phyloP scores from a whole-genome alignment of 345 rosid genomes.

The Xanthoceras sorbifolium region DNA sequence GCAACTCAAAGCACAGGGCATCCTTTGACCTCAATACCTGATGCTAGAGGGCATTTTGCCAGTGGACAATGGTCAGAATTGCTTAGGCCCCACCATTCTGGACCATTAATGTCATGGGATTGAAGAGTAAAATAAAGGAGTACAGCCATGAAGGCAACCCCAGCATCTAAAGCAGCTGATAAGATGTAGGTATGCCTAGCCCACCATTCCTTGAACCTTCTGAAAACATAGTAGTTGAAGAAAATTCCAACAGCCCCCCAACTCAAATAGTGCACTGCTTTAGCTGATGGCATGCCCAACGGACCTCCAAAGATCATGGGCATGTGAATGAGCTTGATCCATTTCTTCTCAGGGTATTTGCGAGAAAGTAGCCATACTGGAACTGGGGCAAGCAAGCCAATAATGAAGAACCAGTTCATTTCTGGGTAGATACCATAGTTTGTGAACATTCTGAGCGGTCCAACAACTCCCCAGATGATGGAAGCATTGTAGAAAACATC shows the following conservation, averaged over 20 bases:
- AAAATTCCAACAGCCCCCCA: slow-evolving; percentile 69
- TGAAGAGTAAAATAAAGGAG: slow-evolving; percentile 64
- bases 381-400: slow-evolving; percentile 75
- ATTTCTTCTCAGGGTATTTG: slow-evolving; percentile 67
- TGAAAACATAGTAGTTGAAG: slow-evolving; percentile 69
- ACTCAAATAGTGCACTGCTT: slow-evolving; percentile 55
- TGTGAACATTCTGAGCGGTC: slow-evolving; percentile 74
- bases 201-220: slow-evolving; percentile 70
- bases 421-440: slow-evolving; percentile 53
- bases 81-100: slow-evolving; percentile 73
- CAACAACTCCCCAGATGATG: slow-evolving; percentile 86
- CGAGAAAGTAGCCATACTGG: slow-evolving; percentile 60
- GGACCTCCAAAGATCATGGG: slow-evolving; percentile 60
- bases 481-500: slow-evolving; percentile 87
- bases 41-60: slow-evolving; percentile 66
- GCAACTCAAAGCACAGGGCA: slow-evolving; percentile 54
- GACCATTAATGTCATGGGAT: slow-evolving; percentile 48
- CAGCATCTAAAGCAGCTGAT: slow-evolving; percentile 84
- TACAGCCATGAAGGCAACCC: slow-evolving; percentile 69
- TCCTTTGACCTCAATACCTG: slow-evolving; percentile 50
- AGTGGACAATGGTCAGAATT: slow-evolving; percentile 57
- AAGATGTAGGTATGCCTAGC: slow-evolving; percentile 66
- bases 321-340: slow-evolving; percentile 57
- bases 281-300: slow-evolving; percentile 56
- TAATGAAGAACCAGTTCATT: slow-evolving; percentile 80